These are phyloP conservation scores for Cercospora sp. DNA, from an alignment of 2,329 filamentous ascomycete species.

Conservation along the genomic window DNA sequence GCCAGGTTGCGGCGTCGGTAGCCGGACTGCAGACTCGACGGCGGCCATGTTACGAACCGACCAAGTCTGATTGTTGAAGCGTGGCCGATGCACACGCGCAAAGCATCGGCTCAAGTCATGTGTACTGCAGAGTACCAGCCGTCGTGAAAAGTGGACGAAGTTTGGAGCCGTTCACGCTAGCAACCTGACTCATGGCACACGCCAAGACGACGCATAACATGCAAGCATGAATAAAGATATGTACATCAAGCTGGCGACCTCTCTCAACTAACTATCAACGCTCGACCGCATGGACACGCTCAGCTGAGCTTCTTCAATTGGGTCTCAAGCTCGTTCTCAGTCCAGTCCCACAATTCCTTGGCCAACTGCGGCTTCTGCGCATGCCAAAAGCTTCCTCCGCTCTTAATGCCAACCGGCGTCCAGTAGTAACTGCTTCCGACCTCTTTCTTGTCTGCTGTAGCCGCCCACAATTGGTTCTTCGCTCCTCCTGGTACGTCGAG, in stretches of 20 bases:
- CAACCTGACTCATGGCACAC: neutral
- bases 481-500: slow-evolving; percentile 31
- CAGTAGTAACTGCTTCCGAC: slow-evolving; percentile 29
- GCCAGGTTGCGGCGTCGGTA: slow-evolving; percentile 35
- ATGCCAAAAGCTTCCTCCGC: slow-evolving; percentile 27
- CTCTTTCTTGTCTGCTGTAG: slow-evolving; percentile 27
- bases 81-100: neutral
- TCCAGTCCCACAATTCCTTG: slow-evolving; percentile 45
- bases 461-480: slow-evolving; percentile 35
- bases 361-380: slow-evolving; percentile 33
- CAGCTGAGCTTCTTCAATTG: slow-evolving; percentile 25
- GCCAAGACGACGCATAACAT: neutral
- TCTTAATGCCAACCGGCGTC: slow-evolving; percentile 30
- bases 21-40: slow-evolving; percentile 34
- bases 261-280: neutral
- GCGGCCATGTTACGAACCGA: slow-evolving; percentile 16
- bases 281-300: neutral
- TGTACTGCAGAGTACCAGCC: neutral
- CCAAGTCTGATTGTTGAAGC: neutral
- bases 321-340: slow-evolving; percentile 32
- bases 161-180: slow-evolving; percentile 1
- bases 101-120: neutral
- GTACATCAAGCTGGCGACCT: neutral
- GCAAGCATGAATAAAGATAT: neutral
- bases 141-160: slow-evolving; percentile 5